A percentile compares a stretch with the other conserved stretches of the same genome.
Evolutionary conservation across 108 stramenopile genomes (phyloP).

Genomic region (Skeletonema grethae): DNA sequence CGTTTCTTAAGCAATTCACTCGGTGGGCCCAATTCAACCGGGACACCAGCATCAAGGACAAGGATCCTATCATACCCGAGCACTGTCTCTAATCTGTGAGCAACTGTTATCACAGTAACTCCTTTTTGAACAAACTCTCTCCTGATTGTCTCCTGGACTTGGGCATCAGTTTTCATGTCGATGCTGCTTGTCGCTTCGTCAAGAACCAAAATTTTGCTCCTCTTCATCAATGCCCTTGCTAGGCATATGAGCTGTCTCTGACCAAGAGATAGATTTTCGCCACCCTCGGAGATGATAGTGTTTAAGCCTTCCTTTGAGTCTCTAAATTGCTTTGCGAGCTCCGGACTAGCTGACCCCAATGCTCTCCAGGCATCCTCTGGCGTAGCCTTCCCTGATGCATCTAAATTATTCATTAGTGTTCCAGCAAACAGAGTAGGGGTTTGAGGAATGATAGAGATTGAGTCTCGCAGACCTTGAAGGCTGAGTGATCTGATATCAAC

Average conservation of each 20-base stretch:
- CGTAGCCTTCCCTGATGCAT: slow-evolving; percentile 71
- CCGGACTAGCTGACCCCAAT: slow-evolving; percentile 77
- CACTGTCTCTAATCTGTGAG: slow-evolving; percentile 91
- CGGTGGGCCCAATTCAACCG: slow-evolving; percentile 80
- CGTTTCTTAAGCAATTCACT: slow-evolving; percentile 50
- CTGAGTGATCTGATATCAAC: slow-evolving; percentile 85
- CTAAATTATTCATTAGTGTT: slow-evolving; percentile 86
- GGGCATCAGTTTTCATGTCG: slow-evolving; percentile 74
- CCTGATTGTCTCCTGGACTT: slow-evolving; percentile 75
- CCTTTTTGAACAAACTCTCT: slow-evolving; percentile 80
- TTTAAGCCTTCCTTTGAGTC: slow-evolving; percentile 48
- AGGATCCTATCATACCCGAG: slow-evolving; percentile 90
- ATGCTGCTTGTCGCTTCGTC: slow-evolving; percentile 89
- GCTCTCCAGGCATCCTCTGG: slow-evolving; percentile 78
- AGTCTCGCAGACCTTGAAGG: slow-evolving; percentile 74
- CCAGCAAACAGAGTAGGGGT: slow-evolving; percentile 94
- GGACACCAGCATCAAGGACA: slow-evolving; percentile 83
- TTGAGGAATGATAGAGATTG: slow-evolving; percentile 94
- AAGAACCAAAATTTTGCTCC: slow-evolving; percentile 79
- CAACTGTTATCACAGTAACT: slow-evolving; percentile 87
- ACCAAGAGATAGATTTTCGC: slow-evolving; percentile 87
- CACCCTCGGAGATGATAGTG: slow-evolving; percentile 74
- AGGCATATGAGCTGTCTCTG: slow-evolving; percentile 92
- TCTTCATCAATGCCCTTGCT: slow-evolving; percentile 86
- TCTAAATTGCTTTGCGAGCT: slow-evolving; percentile 61